A percentile compares a stretch with the other conserved stretches of the same genome.
These are phyloP conservation scores for Fusarium ambrosium DNA, from an alignment of 2,329 filamentous ascomycete species.

Conservation along the genomic window DNA sequence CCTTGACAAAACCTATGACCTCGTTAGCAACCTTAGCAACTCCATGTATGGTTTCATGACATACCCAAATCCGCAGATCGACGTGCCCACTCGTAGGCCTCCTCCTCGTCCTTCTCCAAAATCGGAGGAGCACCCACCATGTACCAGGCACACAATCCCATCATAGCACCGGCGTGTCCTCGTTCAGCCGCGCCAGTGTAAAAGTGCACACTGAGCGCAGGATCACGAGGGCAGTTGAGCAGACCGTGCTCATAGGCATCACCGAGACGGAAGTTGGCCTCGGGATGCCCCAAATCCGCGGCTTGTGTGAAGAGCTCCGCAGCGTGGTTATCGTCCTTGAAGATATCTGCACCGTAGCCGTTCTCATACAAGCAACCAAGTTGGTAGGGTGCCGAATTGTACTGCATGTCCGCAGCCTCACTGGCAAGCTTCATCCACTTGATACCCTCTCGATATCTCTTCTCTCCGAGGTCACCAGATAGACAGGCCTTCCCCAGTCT, in stretches of 20 bases:
- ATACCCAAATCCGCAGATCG: constrained; percentile 87
- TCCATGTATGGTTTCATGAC: constrained; percentile 51
- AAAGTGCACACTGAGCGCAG: constrained; percentile 94
- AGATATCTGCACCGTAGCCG: constrained; percentile 94
- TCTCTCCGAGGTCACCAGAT: constrained; percentile 88
- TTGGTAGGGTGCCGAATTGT: constrained; percentile 93
- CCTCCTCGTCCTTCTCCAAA: constrained; percentile 93
- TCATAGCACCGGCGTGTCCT: constrained; percentile 90
- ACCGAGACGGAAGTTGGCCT: constrained; percentile 90
- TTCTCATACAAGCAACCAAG: constrained; percentile 89
- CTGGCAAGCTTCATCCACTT: constrained; percentile 97
- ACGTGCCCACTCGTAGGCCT: constrained; percentile 96
- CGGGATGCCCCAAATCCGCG: constrained; percentile 88
- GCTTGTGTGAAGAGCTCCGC: constrained; percentile 95
- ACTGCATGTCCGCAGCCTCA: constrained; percentile 90
- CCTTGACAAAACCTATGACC: constrained; percentile 72
- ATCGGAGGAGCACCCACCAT: constrained; percentile 94
- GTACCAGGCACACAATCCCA: constrained; percentile 99
- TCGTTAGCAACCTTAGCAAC: constrained; percentile 24
- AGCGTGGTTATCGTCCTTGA: constrained; percentile 90
- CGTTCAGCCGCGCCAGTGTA: constrained; percentile 93
- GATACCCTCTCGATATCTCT: constrained; percentile 88
- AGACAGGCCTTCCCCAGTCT: constrained; percentile 92
- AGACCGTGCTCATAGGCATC: constrained; percentile 96
- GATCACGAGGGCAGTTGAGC: constrained; percentile 88